Evolutionary conservation across 2,329 filamentous ascomycete genomes (phyloP), one percentile per base, ranked within the genome.

Genomic region (Neonectria hederae): DNA sequence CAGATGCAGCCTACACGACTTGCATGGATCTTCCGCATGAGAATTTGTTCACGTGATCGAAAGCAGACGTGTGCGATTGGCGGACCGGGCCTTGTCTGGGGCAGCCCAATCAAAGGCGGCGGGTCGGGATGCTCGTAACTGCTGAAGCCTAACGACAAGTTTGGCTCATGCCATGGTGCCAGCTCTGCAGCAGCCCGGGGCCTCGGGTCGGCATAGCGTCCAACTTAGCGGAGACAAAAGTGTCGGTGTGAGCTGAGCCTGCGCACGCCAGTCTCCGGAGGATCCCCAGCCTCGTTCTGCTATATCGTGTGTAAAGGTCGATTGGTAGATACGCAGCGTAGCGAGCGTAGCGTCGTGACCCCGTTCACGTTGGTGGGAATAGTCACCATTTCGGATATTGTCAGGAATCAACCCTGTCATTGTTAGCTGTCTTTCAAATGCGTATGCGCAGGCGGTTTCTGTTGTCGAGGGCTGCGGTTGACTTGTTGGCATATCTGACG

Each of bases 1-100:
- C 65, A 72, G 65, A 74, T 77, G 77, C 76, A 77, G 68, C 53
- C 73, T 74, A 72, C 69, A 75, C 70, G 69, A 60, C 64, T 71
- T 72, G 69, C 74, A 75, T 72, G 76, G 72, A 68, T 74, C 58
- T 69, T 70, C 74, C 76, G 77, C 77, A 80, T 80, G 71, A 74
- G 69, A 26, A 45, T 28, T 28, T 26, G 30, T 65, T 79, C 78
- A 80, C 76, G 78, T 80, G 78, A 80, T 21, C 53, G 17, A 35
- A 22, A 26, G 54, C 69, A 58, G 68, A 78, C 76, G 78, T 74
- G 76, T 75, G 76, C 76, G 76, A 78, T 79, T 77, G 74, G 77
- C 77, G 77, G 78, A 77, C 71, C 76, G 78, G 71, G 69, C 76
- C 75, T 75, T 77, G 69, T 69, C 67, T 73, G 67, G 63, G 64